These are phyloP conservation scores for Salvia rosmarinus DNA, from an alignment of 257 asterid genomes.

Conservation along the genomic window DNA sequence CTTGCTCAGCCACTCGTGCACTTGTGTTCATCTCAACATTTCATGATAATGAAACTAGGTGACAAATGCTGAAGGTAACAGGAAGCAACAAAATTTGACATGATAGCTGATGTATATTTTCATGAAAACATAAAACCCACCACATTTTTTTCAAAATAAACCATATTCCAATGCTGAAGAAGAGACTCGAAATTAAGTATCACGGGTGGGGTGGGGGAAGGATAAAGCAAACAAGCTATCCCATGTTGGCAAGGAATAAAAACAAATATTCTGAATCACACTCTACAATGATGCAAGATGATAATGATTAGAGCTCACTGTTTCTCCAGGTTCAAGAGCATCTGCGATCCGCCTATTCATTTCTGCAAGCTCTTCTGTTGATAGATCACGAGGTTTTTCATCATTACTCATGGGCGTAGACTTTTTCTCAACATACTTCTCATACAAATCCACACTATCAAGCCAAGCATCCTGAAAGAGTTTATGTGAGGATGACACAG, in stretches of 20 bases:
- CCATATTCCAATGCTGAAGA: background rate
- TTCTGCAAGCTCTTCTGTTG: conserved; percentile 73
- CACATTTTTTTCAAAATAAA: background rate
- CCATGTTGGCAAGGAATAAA: conserved; percentile 14
- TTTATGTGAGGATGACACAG: conserved; percentile 28
- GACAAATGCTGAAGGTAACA: conserved; percentile 15
- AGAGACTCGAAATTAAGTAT: background rate
- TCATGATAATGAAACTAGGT: conserved; percentile 12
- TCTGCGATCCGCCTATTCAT: conserved; percentile 90
- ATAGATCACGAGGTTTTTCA: conserved; percentile 65
- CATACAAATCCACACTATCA: conserved; percentile 67
- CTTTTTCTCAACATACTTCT: conserved; percentile 46
- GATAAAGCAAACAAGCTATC: conserved; percentile 16
- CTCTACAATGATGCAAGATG: background rate
- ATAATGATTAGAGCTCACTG: conserved; percentile 47
- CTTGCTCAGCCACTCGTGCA: conserved; percentile 21
- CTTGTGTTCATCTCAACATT: conserved; percentile 1
- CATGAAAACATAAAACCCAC: background rate
- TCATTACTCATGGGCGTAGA: conserved; percentile 38
- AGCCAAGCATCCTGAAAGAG: conserved; percentile 96
- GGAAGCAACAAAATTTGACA: conserved; percentile 24
- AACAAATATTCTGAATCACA: background rate
- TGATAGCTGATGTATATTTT: background rate
- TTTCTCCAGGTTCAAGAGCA: conserved; percentile 89
- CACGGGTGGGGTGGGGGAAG: background rate